phyloP scores from a whole-genome alignment of 2,329 filamentous ascomycete genomes.

The Fusarium hostae region DNA sequence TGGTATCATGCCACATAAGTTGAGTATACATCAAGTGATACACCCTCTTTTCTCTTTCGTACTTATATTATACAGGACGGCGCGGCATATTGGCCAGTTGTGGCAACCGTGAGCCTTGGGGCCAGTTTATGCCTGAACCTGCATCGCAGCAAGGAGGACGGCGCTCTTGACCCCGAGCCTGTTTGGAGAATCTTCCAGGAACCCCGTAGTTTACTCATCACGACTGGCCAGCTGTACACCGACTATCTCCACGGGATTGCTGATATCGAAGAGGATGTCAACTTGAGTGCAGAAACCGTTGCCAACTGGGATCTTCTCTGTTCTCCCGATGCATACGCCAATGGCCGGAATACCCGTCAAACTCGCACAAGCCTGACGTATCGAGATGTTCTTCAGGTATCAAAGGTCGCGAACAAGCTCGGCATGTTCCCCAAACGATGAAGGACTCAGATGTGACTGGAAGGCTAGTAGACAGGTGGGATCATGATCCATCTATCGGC shows the following conservation, averaged over 20 bases:
- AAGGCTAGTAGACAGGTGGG: constrained; percentile 69
- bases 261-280: constrained; percentile 71
- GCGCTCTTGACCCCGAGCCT: constrained; percentile 63
- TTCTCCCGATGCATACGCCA: constrained; percentile 56
- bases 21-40: constrained; percentile 47
- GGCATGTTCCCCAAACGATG: constrained; percentile 60
- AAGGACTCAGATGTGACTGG: constrained; percentile 34
- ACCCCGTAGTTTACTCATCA: constrained; percentile 81
- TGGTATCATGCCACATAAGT: constrained; percentile 96
- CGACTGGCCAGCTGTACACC: constrained; percentile 74
- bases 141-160: constrained; percentile 70
- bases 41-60: constrained; percentile 25
- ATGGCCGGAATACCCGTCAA: constrained; percentile 66
- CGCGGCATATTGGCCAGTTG: constrained; percentile 83
- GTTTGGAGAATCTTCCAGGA: constrained; percentile 79
- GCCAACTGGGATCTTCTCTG: constrained; percentile 78
- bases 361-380: constrained; percentile 81
- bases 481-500: constrained; percentile 79
- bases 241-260: constrained; percentile 81
- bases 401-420: constrained; percentile 76
- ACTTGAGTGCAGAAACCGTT: constrained; percentile 70
- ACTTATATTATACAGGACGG: constrained; percentile 71
- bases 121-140: constrained; percentile 82
- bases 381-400: constrained; percentile 86
- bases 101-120: constrained; percentile 90